phyloP scores from a whole-genome alignment of 106 monocot genomes.

The Xerophyta viscosa region DNA sequence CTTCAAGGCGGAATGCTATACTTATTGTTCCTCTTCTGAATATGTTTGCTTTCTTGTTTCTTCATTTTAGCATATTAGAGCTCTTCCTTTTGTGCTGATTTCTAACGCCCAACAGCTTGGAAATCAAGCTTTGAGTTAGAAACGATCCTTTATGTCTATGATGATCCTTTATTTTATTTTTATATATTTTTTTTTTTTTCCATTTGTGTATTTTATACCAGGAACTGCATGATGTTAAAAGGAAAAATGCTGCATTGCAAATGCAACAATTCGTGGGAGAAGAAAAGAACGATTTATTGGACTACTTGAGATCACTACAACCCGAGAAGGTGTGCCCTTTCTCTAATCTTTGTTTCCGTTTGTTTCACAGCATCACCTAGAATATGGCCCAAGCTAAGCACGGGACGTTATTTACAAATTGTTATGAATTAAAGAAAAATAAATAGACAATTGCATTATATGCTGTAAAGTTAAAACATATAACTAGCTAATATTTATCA shows the following conservation, averaged over 20 bases:
- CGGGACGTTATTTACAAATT: not conserved
- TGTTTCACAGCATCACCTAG: not conserved
- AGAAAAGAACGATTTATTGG: conserved; percentile 91
- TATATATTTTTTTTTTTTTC: conserved; percentile 1
- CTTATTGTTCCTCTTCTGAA: too few species aligned
- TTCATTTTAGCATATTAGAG: too few species aligned
- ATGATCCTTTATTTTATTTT: not conserved
- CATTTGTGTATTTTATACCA: conserved; percentile 26
- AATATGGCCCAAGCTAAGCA: not conserved
- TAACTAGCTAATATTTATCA: too few species aligned
- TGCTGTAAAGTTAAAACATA: too few species aligned
- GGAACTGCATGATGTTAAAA: conserved; percentile 65
- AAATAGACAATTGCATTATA: too few species aligned
- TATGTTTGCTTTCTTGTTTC: too few species aligned
- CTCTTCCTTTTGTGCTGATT: too few species aligned
- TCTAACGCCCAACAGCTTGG: too few species aligned
- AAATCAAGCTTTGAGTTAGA: too few species aligned
- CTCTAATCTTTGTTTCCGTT: not conserved
- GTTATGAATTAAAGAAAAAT: too few species aligned
- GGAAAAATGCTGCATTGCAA: conserved; percentile 76
- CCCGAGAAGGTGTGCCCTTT: conserved; percentile 71
- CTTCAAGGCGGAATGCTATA: too few species aligned
- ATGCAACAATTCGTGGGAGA: conserved; percentile 98
- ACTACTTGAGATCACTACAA: conserved; percentile 77
- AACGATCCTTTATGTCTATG: not conserved